A percentile compares a stretch with the other conserved stretches of the same genome.
These are phyloP conservation scores for Kwoniella bestiolae DNA, from an alignment of 768 basidiomycete genomes.

Conservation along the genomic window DNA sequence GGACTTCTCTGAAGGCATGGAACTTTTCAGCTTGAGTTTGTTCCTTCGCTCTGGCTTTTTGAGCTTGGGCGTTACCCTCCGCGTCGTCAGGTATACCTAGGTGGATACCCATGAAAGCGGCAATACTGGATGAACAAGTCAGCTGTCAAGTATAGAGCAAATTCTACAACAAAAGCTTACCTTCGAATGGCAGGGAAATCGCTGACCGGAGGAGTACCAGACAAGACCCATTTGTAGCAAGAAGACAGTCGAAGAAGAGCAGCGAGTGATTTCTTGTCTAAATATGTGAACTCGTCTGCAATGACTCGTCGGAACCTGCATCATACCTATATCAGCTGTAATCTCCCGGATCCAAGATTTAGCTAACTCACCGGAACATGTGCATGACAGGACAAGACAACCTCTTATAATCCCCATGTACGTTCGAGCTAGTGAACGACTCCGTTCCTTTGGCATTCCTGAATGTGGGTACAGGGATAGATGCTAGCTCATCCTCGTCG, in stretches of 20 bases:
- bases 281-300: conserved; percentile 93
- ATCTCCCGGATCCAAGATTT: too few relatives aligned
- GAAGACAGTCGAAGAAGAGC: conserved; percentile 77
- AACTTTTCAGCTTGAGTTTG: conserved; percentile 90
- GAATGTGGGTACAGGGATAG: conserved; percentile 38
- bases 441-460: conserved; percentile 31
- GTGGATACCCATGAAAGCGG: conserved; percentile 84
- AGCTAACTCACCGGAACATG: conserved; percentile 67
- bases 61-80: conserved; percentile 73
- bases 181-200: conserved; percentile 90
- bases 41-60: conserved; percentile 79
- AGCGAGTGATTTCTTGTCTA: conserved; percentile 76
- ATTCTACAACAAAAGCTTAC: conserved; percentile 22
- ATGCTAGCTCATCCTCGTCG: conserved; percentile 31
- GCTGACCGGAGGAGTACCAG: conserved; percentile 90
- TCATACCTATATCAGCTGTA: too few relatives aligned
- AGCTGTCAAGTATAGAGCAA: conserved; percentile 1
- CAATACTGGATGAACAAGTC: conserved; percentile 61
- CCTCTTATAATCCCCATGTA: conserved; percentile 73
- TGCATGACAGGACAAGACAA: conserved; percentile 85
- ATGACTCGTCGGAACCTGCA: conserved; percentile 81
- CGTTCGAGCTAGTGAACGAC: conserved; percentile 65
- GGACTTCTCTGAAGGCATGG: conserved; percentile 95
- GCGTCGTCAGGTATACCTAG: conserved; percentile 88
- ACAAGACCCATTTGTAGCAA: conserved; percentile 90